Evolutionary conservation across 305 asterid genomes (phyloP), one percentile per base, ranked within the genome.

Genomic region (Ilex paraguariensis): DNA sequence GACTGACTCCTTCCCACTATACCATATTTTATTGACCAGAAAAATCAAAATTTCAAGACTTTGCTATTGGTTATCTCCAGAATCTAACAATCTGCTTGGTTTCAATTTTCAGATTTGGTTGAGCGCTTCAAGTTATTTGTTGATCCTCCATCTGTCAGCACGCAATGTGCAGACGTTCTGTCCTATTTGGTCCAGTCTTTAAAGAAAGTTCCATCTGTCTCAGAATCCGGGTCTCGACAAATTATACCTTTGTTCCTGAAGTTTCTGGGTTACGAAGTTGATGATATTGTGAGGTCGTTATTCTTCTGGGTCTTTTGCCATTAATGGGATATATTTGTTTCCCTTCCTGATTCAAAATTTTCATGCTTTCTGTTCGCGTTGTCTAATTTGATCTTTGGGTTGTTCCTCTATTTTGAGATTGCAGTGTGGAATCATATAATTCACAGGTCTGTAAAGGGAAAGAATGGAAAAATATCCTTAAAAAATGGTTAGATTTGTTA

Each of bases 401-500:
- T 60, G 60, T 66, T 59, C 63, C 60, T 64, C 60, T 70, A 68
- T 49, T 52, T 60, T 71, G 68, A 64, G 50, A 62, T 53, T 66
- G 82, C 88, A 84, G 87, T 64, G 91, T 83, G 71, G 83, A 73
- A 61, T 72, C 71, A 11, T 79, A 63, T 59, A 58, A 67, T 44
- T 59, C 66, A 15, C 75, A 71, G 76, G 75, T 59, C 62, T 80
- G 72, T 69, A 77, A 79, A 73, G 90, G 87, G 64, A 84, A 86
- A 81, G 95, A 83, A 56, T 90, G 99, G 99, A 85, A 76, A 69
- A 80, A 61, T 50, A 76, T 75, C 63, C 93, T 88, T 63, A 76
- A 76, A 72, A 95, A 94, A 76, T 94, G 97, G 99, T 73, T 94
- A 61, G 82, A 80, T 85, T 75, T 94, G 72, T 74, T 88, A 75